Evolutionary conservation across 768 basidiomycete genomes (phyloP).

Genomic region (Rhodotorula toruloides): DNA sequence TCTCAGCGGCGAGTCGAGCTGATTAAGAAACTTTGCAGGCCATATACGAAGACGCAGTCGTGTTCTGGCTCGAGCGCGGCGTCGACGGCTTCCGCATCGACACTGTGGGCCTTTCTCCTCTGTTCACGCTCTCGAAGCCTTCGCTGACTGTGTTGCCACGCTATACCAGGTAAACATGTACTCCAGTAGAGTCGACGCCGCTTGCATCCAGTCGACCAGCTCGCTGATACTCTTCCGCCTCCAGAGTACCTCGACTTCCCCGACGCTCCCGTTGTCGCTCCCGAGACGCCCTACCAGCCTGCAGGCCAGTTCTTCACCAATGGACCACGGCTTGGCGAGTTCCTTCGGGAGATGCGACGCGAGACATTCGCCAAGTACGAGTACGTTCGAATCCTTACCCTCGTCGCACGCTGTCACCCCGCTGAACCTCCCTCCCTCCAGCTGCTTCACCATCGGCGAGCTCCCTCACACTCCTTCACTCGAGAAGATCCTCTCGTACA

Average conservation of each 20-base stretch:
- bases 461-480: constrained; percentile 46
- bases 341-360: constrained; percentile 60
- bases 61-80: constrained; percentile 68
- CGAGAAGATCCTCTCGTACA: constrained; percentile 55
- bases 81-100: constrained; percentile 69
- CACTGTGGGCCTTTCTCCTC: constrained; percentile 21
- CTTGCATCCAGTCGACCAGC: too few species aligned
- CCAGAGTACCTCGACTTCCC: constrained; percentile 59
- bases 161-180: too few species aligned
- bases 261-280: constrained; percentile 60
- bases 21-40: constrained; percentile 38
- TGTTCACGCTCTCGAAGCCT: not conserved
- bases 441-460: constrained; percentile 44
- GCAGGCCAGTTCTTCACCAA: constrained; percentile 16
- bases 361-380: constrained; percentile 59
- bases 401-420: not conserved
- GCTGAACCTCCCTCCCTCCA: not conserved
- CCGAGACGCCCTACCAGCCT: constrained; percentile 42
- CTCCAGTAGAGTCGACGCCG: too few species aligned
- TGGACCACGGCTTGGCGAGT: constrained; percentile 65
- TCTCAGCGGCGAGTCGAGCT: constrained; percentile 26
- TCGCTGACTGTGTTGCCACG: constrained; percentile 46
- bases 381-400: too few species aligned
- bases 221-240: too few species aligned
- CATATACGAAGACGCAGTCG: constrained; percentile 62